Evolutionary conservation across 2,329 filamentous ascomycete genomes (phyloP).

Genomic region (Lasiodiplodia sp.): DNA sequence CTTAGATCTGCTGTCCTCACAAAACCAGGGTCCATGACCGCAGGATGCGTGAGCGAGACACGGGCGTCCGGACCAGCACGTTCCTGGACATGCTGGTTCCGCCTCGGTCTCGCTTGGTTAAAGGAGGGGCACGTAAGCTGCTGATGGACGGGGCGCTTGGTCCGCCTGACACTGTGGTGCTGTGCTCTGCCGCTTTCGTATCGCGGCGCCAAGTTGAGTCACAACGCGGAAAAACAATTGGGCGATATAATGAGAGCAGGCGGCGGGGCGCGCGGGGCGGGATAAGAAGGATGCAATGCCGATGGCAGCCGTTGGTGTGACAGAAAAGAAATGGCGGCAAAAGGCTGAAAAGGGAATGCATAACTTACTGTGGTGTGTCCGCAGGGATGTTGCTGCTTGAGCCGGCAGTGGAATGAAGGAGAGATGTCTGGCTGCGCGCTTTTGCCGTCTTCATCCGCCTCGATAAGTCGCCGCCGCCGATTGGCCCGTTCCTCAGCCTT

Average conservation of each 20-base stretch:
- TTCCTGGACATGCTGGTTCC: not conserved
- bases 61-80: constrained; percentile 1
- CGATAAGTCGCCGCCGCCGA: constrained; percentile 3
- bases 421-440: constrained; percentile 2
- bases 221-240: not conserved
- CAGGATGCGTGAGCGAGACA: not conserved
- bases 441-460: constrained; percentile 22
- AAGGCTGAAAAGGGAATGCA: not conserved
- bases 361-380: not conserved
- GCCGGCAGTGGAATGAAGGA: not conserved
- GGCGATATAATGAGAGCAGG: not conserved
- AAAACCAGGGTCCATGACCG: not conserved
- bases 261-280: not conserved
- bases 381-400: not conserved
- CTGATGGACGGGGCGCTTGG: not conserved
- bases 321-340: not conserved
- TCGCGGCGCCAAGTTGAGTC: constrained; percentile 8
- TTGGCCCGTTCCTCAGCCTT: constrained; percentile 4
- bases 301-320: constrained; percentile 7
- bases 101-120: constrained; percentile 12
- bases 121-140: not conserved
- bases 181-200: constrained; percentile 1
- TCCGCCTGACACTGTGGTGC: constrained; percentile 9
- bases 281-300: constrained; percentile 5
- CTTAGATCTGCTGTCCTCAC: constrained; percentile 2